Evolutionary conservation across 2,329 filamentous ascomycete genomes (phyloP), one percentile per base, ranked within the genome.

Genomic region (Aspergillus sp.): DNA sequence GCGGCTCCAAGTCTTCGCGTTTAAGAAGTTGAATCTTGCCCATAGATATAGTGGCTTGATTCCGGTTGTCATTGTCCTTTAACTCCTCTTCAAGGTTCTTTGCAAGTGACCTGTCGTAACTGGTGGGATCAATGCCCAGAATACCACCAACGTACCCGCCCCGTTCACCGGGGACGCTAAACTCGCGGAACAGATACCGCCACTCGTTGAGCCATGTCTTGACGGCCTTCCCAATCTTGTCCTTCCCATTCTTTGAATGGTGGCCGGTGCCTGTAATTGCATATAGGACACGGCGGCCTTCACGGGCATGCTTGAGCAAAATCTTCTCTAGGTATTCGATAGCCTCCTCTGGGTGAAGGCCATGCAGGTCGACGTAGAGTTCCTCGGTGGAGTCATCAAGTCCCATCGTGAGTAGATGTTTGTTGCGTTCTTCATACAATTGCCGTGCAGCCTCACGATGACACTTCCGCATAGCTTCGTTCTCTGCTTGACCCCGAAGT

Each of bases 241-340:
- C 93, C 68, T 97, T 97, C 60, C 93, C 91, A 64, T 96, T 96
- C 75, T 97, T 97, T 67, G 88, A 95, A 71, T 98, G 93, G 63
- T 97, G 90, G 3, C 91, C 93, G 1, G 91, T 97, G 41, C 93
- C 93, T 1, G 90, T 96, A 65, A 98, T 97, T 56, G 90, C 90
- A 65, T 97, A 98, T 38, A 98, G 80, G 2, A 91, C 87, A 19
- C 83, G 80, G 4, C 75, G 70, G 32, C 78, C 78, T 57, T 86
- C 83, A 55, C 82, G 78, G 55, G 78, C 80, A 62, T 96, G 93
- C 62, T 94, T 88, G 52, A 90, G 76, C 19, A 98, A 82, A 35
- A 94, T 86, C 54, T 85, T 85, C 67, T 93, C 89, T 3, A 98
- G 80, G 60, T 97, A 97, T 55, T 93, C 88, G 37, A 97, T 89